Percentiles rank a stretch among this genome's conserved stretches.
Conservation (phyloP, 768 basidiomycete genomes). For the Termitomyces eurrhizus region DNA sequence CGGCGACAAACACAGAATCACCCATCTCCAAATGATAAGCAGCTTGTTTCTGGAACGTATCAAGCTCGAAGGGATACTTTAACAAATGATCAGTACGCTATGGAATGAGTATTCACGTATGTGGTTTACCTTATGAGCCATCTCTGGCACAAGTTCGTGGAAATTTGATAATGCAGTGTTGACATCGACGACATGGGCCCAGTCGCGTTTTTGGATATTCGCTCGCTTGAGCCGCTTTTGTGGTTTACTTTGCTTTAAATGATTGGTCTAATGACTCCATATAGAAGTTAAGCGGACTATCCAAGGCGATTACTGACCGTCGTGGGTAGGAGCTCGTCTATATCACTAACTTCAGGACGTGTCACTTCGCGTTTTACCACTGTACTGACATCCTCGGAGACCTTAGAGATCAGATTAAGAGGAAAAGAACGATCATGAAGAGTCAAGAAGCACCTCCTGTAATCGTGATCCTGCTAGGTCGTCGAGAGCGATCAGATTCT, state of each 20-base stretch:
- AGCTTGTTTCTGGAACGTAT: conserved; percentile 98
- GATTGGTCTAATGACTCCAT: conserved; percentile 39
- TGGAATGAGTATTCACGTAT: background rate
- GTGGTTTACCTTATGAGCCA: conserved; percentile 79
- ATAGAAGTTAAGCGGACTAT: conserved; percentile 2
- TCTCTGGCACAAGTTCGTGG: conserved; percentile 88
- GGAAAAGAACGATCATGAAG: background rate
- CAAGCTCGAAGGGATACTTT: conserved; percentile 98
- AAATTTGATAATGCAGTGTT: conserved; percentile 89
- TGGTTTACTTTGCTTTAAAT: conserved; percentile 51
- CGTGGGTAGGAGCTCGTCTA: conserved; percentile 78
- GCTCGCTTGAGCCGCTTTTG: conserved; percentile 38
- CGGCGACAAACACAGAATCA: conserved; percentile 98
- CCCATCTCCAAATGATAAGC: conserved; percentile 97
- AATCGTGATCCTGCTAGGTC: conserved; percentile 7
- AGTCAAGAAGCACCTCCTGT: conserved; percentile 13
- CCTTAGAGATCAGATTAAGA: background rate
- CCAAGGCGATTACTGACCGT: conserved; percentile 30
- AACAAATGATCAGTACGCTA: background rate
- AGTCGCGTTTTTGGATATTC: conserved; percentile 78
- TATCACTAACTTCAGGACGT: conserved; percentile 36
- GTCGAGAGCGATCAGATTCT: conserved; percentile 34
- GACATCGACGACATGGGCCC: conserved; percentile 97
- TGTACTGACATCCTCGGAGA: conserved; percentile 8
- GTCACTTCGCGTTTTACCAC: conserved; percentile 14